Base-by-base conservation (phyloP, 2,329 filamentous ascomycete genomes). In the Ilyonectria destructans region DNA sequence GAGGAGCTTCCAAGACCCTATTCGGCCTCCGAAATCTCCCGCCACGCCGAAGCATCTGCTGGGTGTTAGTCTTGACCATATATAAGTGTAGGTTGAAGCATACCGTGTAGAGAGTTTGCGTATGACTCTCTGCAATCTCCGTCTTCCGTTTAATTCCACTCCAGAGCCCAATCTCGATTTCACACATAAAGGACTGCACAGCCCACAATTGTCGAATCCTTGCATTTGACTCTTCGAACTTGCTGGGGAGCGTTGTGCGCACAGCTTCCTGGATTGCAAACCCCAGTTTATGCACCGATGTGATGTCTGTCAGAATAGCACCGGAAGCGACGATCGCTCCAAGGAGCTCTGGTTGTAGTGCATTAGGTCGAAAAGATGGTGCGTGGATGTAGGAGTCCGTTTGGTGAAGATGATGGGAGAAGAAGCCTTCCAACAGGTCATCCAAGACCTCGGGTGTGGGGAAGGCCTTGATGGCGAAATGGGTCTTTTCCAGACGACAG, bases 141-240 rank as follows among this genome's bases (percentile, higher is more conserved):
- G 66, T 70, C 58, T 70, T 70, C 19, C 68, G 49, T 21, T 70
- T 70, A 40, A 70, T 64, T 3, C 68, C 68, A 15, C 68, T 70
- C 68, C 68, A 70, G 1, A 70, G 35, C 1, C 68, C 68, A 54
- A 65, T 61, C 35, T 70, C 68, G 26, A 68, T 62, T n/a, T 65
- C 65, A 23, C 62, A 58, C 51, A 70, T 64, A 26, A 70, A 68
- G 1, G 68, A 48, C 48, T 68, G 65, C 6, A 70, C 35, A 21
- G 55, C 40, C 54, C 65, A 68, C 6, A 70, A 48, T 19, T 58
- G 35, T 17, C 68, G 58, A 4, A 65, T 70, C 17, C 62, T 54
- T 9, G 58, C 48, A 33, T 70, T 70, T 1, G 65, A 58, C 31
- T 70, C 59, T 33, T 70, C 68, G 23, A 57, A 68, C 15, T 46